Base-by-base conservation (phyloP, 495 filamentous ascomycete genomes). In the Xylona heveae region DNA sequence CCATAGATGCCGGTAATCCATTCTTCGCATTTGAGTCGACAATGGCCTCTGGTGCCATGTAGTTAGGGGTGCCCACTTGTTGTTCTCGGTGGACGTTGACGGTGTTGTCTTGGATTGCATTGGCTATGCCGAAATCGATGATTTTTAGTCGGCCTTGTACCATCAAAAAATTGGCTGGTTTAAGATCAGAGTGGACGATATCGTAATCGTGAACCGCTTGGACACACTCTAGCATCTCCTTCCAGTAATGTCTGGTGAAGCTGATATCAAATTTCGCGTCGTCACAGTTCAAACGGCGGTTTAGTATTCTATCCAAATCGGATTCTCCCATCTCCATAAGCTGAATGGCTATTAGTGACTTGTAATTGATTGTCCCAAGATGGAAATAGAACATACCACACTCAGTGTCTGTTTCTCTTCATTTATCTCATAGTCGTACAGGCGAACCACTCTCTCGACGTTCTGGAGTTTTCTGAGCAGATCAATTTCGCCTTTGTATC, bases 311-410 rank as follows among this genome's bases (percentile, higher is more conserved):
- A 42, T 83, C 78, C 44, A 97, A 62, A 45, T 95, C 90, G n/a
- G 82, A 69, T 52, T 97, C 88, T 37, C 88, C 88, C 45, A 84
- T 79, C 54, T 97, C 88, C 83, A 97, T 90, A n/a, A 97, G 64
- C 68, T 74, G 37, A 36, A 39, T 29, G 24, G 17, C n/a, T 13
- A 10, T 25, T 41, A 43, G 39, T 37, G 3, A 2, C 3, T n/a
- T 25, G 20, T 18, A 6, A n/a, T n/a, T n/a, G n/a, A n/a, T n/a
- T n/a, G n/a, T n/a, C 8, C 14, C n/a, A 30, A 30, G 30, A 38
- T 38, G 19, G 17, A 9, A 21, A 3, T 25, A 21, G 22, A 31
- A 63, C 67, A 57, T 55, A 77, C 72, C 38, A 97, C 72, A 46
- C 73, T 80, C 19, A 97, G 64, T 24, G 68, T 70, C 40, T 88